Evolutionary conservation across 352 stramenopile species (phyloP), one percentile per base, ranked within the genome.

Genomic region (Phytophthora pluvialis): DNA sequence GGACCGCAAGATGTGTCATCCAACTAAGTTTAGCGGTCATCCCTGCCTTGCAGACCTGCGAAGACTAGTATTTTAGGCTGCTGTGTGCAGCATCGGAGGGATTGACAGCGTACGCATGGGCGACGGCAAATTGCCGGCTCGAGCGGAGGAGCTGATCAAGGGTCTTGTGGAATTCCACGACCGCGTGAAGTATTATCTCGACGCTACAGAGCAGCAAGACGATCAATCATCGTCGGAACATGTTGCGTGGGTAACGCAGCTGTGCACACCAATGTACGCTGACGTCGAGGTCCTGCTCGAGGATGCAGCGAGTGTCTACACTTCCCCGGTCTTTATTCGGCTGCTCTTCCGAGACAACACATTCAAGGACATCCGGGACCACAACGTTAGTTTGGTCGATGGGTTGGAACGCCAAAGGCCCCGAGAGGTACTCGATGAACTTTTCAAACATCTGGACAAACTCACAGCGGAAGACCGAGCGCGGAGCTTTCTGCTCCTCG

Each of bases 381-480:
- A 28, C 18, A 26, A 53, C 9, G 15, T 71, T 25, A 44, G 45
- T 4, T 43, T 70, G 6, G 54, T 58, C 5, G 50, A 70, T 3
- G 51, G 40, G n/a, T 16, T 74, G 35, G 49, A 63, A 38, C 7
- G 6, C 10, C 36, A 50, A 13, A 53, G 35, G 4, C 13, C 62
- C n/a, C 28, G 12, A 47, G 25, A 6, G 0, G 29, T 72, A 11
- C 9, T 74, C 9, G 12, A 48, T 6, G 29, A 71, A 15, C 33
- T 79, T 12, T 50, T 76, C 29, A 28, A 62, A 5, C 28, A 68
- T 15, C 13, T 69, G 6, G 9, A 62, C 40, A 52, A 64, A 3
- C 25, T 76, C 3, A 38, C 71, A 29, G 45, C 36, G 5, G 62
- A 69, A 46, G 71, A 79, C 28, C 71, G 53, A 28, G 71, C 54